phyloP scores from a whole-genome alignment of 2,329 filamentous ascomycete species.

The Claviceps sp. region DNA sequence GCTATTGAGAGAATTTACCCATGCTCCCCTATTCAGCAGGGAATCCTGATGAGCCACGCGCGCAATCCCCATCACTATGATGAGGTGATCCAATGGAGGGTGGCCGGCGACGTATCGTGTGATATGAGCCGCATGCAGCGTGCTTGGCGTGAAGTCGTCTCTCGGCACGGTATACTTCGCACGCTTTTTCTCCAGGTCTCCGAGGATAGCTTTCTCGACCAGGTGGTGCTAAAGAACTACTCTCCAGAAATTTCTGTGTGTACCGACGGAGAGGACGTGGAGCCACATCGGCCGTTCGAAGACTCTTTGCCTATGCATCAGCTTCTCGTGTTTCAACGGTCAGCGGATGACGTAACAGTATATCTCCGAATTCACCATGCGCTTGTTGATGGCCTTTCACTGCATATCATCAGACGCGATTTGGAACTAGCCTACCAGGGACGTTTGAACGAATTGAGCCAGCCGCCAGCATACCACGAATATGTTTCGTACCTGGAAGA shows the following conservation, averaged over 20 bases:
- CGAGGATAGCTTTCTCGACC: background rate
- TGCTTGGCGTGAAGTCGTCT: constrained; percentile 7
- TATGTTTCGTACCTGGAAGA: background rate
- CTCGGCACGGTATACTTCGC: constrained; percentile 3
- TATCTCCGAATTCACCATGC: constrained; percentile 22
- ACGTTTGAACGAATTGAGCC: background rate
- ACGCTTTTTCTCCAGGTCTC: constrained; percentile 1
- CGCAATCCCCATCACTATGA: constrained; percentile 6
- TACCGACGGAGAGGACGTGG: background rate
- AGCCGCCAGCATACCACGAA: background rate
- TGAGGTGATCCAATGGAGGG: background rate
- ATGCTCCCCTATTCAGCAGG: constrained; percentile 23
- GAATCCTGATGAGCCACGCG: constrained; percentile 21
- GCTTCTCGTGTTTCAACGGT: background rate
- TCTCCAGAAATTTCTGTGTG: background rate
- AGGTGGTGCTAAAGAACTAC: background rate
- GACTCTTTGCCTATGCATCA: background rate
- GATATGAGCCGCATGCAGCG: constrained; percentile 3
- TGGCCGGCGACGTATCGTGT: background rate
- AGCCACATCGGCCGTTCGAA: too few species aligned
- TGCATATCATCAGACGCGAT: constrained; percentile 5
- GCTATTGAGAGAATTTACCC: constrained; percentile 21
- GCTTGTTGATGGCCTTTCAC: constrained; percentile 19
- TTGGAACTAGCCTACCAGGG: constrained; percentile 1
- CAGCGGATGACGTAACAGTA: constrained; percentile 9